Conservation (phyloP, 1,284 basidiomycete genomes). For the Ustilago tritici region DNA sequence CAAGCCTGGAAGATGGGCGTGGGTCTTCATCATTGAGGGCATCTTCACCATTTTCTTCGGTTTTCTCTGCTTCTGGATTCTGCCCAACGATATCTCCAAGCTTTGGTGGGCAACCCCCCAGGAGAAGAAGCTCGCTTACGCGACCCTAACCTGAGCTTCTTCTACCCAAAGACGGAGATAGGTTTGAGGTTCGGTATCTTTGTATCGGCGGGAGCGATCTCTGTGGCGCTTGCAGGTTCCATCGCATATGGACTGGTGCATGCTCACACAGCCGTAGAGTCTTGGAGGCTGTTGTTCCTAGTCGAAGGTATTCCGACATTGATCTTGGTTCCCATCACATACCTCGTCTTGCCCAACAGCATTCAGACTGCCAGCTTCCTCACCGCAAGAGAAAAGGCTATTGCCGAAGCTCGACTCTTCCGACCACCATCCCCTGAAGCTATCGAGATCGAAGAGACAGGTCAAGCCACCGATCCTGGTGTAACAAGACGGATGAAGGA, state of each 20-base stretch:
- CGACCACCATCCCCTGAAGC: constrained; percentile 30
- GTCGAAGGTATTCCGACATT: constrained; percentile 65
- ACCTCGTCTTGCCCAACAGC: constrained; percentile 58
- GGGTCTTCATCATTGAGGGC: too few relatives aligned
- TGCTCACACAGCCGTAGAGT: constrained; percentile 40
- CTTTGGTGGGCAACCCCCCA: too few relatives aligned
- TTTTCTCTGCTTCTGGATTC: too few relatives aligned
- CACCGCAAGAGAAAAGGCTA: constrained; percentile 49
- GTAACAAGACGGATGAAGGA: constrained; percentile 8
- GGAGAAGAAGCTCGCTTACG: too few relatives aligned
- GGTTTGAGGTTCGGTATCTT: constrained; percentile 62
- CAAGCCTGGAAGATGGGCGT: too few relatives aligned
- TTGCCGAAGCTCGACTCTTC: constrained; percentile 57
- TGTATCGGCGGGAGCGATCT: constrained; percentile 41
- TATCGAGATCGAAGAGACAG: neutral
- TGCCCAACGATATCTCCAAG: too few relatives aligned
- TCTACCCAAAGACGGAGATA: constrained; percentile 64
- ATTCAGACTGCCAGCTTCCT: constrained; percentile 58
- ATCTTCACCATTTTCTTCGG: too few relatives aligned
- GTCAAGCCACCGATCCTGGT: neutral
- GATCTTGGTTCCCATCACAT: constrained; percentile 53
- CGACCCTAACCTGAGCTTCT: constrained; percentile 61
- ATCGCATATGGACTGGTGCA: constrained; percentile 65
- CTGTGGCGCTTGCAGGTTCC: constrained; percentile 54
- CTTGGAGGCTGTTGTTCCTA: constrained; percentile 63